Conservation (phyloP, 148 eudicot species). For the Suaeda aralocaspica region DNA sequence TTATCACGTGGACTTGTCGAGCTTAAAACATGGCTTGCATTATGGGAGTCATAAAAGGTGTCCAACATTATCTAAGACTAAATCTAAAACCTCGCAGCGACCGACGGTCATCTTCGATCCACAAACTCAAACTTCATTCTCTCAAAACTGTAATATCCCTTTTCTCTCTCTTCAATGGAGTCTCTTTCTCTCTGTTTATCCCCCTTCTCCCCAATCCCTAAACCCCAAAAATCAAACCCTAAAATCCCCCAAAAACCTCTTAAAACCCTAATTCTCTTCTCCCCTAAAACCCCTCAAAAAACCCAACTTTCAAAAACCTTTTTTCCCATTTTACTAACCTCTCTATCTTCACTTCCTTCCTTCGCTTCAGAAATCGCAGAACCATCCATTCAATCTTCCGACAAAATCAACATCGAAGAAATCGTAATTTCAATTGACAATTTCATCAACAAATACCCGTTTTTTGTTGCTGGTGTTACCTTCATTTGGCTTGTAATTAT, state of each 20-base stretch:
- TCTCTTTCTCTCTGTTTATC: constrained; percentile 52
- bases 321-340: constrained; percentile 30
- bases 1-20: too few relatives aligned
- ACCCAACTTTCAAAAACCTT: constrained; percentile 40
- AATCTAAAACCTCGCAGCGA: too few relatives aligned
- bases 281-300: constrained; percentile 29
- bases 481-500: constrained; percentile 71
- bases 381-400: constrained; percentile 34
- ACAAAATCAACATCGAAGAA: constrained; percentile 64
- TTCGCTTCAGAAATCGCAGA: constrained; percentile 51
- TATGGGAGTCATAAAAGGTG: too few relatives aligned
- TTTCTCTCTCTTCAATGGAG: constrained; percentile 38
- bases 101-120: constrained; percentile 14
- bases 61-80: too few relatives aligned
- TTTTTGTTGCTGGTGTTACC: constrained; percentile 67
- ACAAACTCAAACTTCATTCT: constrained; percentile 4
- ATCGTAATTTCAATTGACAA: constrained; percentile 59
- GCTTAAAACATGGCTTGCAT: too few relatives aligned
- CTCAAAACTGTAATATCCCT: not conserved
- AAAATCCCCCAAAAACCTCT: constrained; percentile 23
- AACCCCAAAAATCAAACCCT: constrained; percentile 34
- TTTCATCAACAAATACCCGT: constrained; percentile 66
- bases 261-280: constrained; percentile 27
- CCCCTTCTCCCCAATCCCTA: constrained; percentile 49
- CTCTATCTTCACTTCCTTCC: constrained; percentile 35